Evolutionary conservation across 2,329 filamentous ascomycete species (phyloP).

Genomic region (Diaporthe citri): DNA sequence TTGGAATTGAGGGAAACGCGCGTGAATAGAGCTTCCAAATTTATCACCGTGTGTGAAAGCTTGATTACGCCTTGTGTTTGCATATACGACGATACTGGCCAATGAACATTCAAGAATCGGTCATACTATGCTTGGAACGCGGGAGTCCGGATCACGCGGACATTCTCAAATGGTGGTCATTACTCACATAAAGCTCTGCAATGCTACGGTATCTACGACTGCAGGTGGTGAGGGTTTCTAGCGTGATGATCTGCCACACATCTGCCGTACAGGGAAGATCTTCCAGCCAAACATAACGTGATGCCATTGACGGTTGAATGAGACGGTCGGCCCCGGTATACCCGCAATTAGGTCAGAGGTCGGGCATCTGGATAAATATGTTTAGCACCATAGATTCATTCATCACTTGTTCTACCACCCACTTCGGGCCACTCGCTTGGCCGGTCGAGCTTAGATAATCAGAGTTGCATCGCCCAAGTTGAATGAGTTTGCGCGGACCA

Average conservation of each 20-base stretch:
- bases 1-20: neutral
- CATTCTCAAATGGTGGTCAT: neutral
- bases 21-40: constrained; percentile 15
- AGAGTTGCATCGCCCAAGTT: neutral
- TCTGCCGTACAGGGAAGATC: neutral
- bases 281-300: neutral
- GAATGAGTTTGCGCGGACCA: neutral
- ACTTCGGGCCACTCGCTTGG: neutral
- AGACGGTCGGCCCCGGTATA: neutral
- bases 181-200: neutral
- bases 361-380: neutral
- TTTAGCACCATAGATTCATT: neutral
- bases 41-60: neutral
- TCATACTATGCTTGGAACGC: neutral
- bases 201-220: neutral
- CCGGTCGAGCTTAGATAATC: neutral
- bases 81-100: neutral
- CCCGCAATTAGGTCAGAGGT: neutral
- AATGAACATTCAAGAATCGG: neutral
- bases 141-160: constrained; percentile 9
- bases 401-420: neutral
- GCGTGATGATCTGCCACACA: neutral
- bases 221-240: neutral
- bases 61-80: neutral
- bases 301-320: neutral